Evolutionary conservation across 768 basidiomycete species (phyloP), one percentile per base, ranked within the genome.

Genomic region (Suillus brevipes): DNA sequence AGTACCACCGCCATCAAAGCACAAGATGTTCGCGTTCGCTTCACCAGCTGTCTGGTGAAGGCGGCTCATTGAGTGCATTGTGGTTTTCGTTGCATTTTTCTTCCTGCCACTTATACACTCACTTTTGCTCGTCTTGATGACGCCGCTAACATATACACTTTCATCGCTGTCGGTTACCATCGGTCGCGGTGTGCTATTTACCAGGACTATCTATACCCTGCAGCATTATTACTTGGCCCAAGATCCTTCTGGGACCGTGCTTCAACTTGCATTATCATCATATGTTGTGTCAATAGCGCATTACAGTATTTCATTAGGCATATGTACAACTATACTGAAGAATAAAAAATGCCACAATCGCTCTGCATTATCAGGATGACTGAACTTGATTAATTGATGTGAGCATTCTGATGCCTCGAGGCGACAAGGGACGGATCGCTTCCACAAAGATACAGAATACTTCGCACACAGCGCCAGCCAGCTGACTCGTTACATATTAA

Each of bases 21-120:
- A 74, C 7, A 85, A 87, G 73, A 88, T 88, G 82, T 90, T 88
- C 52, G 87, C 89, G 0, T 83, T 85, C 66, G 89, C 89, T 13
- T 77, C 83, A 1, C 86, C 87, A 0, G 79, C 87, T 1, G 79
- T 81, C 23, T 90, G 89, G 89, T 90, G 82, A 80, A 89, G 89
- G 89, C 89, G 82, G 80, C 72, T 56, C 45, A 31, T 71, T 67
- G 68, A 40, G 40, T 40, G 57, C 37, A 58, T 7, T 8, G 38
- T 59, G n/a, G 58, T 18, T 7, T 66, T 57, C 71, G 72, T 74
- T 66, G 60, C 59, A 65, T 65, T 64, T 62, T 40, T 66, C 61
- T 76, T 69, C 65, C 68, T 62, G 63, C 66, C 60, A 64, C 69
- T 69, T 68, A 4, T 60, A 64, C 65, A 64, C 63, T 66, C 42